A percentile compares a stretch with the other conserved stretches of the same genome.
Evolutionary conservation across 2,329 filamentous ascomycete genomes (phyloP).

Genomic region (Dactylellina haptotyla): DNA sequence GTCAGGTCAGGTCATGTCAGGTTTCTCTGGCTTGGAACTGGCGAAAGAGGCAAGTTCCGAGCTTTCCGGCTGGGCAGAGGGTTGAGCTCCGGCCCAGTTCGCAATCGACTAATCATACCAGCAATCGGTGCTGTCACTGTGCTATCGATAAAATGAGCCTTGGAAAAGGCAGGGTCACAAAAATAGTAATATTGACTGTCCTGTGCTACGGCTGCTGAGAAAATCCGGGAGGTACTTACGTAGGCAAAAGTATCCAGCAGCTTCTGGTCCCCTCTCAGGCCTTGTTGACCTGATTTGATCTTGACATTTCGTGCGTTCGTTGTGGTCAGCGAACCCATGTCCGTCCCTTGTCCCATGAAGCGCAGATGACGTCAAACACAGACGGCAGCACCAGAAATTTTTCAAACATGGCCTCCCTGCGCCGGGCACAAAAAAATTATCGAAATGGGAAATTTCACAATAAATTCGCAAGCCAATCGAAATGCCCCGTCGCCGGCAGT

Average conservation of each 20-base stretch:
- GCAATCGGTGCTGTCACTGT: neutral
- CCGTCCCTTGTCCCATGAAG: constrained; percentile 9
- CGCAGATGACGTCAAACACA: constrained; percentile 13
- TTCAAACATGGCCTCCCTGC: too few relatives aligned
- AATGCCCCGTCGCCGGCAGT: constrained; percentile 11
- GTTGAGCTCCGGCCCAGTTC: constrained; percentile 10
- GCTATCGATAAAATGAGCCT: constrained; percentile 1
- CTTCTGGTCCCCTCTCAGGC: neutral
- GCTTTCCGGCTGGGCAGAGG: constrained; percentile 24
- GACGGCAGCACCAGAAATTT: neutral
- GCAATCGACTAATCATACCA: neutral
- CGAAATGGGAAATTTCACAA: neutral
- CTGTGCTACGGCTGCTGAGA: neutral
- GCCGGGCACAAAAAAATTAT: too few relatives aligned
- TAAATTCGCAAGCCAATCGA: constrained; percentile 16
- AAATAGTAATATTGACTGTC: constrained; percentile 1
- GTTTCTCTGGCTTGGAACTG: neutral
- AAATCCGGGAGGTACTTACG: neutral
- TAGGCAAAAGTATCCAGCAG: neutral
- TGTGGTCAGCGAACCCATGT: neutral
- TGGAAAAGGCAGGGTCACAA: neutral
- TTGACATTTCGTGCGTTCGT: neutral
- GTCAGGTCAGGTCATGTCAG: neutral
- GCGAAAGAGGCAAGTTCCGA: constrained; percentile 47
- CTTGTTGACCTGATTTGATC: neutral